Base-by-base conservation (phyloP, 139 green algal species). In the Ostreobium quekettii region DNA sequence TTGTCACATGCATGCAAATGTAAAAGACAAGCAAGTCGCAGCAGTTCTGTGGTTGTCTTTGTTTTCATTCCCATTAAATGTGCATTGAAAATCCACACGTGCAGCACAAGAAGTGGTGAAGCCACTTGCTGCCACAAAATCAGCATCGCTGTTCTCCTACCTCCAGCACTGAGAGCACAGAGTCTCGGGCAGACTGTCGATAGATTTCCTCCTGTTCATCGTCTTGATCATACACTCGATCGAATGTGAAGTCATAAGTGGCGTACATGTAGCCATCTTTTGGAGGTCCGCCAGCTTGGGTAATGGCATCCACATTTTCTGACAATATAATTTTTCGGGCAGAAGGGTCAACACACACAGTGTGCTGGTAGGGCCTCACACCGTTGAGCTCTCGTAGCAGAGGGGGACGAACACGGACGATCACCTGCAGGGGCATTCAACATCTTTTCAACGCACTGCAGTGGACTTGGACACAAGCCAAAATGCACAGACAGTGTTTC, bases 181-280 rank as follows among this genome's bases (percentile, higher is more conserved):
- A 82, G n/a, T 73, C 68, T 57, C 81, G 81, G 0, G 92, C 92
- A 15, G 74, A 84, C 26, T 85, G 66, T 15, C 77, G 39, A 60
- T 97, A 98, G 42, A 98, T 74, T 24, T 89, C 71, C 60, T 88
- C 71, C 73, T 98, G 90, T 2, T 26, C 76, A 60, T 66, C 75
- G 47, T 87, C 71, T 42, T 91, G 83, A 31, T 86, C 82, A 67
- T 93, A 97, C 63, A 97, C 89, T 33, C 84, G 78, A 71, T 98
- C 92, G 74, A 97, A 98, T 0, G 83, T 91, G 77, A 96, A 97
- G 59, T 84, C 71, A 22, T 84, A 74, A 3, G 73, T 79, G 59
- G 73, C 64, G 47, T 78, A 82, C 3, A 82, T 56, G 8, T 29
- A 24, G 33, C 36, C 60, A 11, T 35, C 29, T 32, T 24, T 1